A percentile compares a stretch with the other conserved stretches of the same genome.
Conservation (phyloP, 208 protist genomes). For the Porcisia deanei region DNA sequence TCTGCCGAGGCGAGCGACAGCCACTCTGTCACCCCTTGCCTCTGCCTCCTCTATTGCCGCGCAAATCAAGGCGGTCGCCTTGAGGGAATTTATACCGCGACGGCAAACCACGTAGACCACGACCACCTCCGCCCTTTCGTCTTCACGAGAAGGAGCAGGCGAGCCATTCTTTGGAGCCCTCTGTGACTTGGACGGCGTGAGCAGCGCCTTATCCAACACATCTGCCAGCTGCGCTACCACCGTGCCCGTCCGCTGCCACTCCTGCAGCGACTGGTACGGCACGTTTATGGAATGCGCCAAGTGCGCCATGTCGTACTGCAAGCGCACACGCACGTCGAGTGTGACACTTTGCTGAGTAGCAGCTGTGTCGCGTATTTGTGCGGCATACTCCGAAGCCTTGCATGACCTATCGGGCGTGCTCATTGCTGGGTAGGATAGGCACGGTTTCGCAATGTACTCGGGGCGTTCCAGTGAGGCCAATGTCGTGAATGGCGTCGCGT, state of each 20-base stretch:
- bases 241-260: slow-evolving; percentile 35
- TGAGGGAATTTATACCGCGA: slow-evolving; percentile 72
- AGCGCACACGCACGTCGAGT: slow-evolving; percentile 70
- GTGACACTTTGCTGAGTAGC: background rate
- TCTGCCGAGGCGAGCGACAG: background rate
- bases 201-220: slow-evolving; percentile 6
- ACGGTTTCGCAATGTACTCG: slow-evolving; percentile 50
- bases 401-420: background rate
- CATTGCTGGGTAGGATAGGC: background rate
- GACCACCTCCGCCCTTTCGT: background rate
- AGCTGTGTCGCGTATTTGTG: background rate
- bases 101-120: slow-evolving; percentile 72
- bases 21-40: slow-evolving; percentile 2
- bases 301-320: slow-evolving; percentile 88
- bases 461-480: slow-evolving; percentile 29
- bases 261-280: slow-evolving; percentile 51
- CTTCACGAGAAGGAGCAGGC: background rate
- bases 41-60: background rate
- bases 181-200: background rate
- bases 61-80: slow-evolving; percentile 53
- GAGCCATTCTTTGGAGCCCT: background rate
- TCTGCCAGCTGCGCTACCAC: slow-evolving; percentile 10
- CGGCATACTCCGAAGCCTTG: slow-evolving; percentile 13
- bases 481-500: slow-evolving; percentile 16
- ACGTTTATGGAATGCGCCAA: slow-evolving; percentile 53